These are phyloP conservation scores for Pulveroboletus sp. DNA, from an alignment of 768 basidiomycete species.

Conservation along the genomic window DNA sequence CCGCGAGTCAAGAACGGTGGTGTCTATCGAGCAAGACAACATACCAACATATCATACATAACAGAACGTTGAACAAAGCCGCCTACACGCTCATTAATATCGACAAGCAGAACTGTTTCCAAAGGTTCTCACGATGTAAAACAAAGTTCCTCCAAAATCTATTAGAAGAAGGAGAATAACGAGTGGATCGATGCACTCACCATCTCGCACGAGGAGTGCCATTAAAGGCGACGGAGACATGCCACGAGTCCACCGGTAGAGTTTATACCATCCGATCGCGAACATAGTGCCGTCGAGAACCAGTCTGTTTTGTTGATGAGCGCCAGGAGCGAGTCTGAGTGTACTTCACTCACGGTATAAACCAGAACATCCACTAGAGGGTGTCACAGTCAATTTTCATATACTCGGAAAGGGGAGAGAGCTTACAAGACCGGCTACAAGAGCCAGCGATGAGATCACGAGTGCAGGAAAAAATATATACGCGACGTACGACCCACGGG, in stretches of 20 bases:
- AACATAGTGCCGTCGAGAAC: background rate
- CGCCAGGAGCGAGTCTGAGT: no score
- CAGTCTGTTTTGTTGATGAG: background rate
- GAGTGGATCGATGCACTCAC: constrained; percentile 4
- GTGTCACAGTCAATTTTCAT: background rate
- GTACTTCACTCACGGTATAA: background rate
- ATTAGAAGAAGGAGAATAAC: background rate
- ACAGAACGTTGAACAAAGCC: background rate
- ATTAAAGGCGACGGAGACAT: background rate
- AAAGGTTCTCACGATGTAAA: background rate
- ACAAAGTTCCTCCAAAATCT: background rate
- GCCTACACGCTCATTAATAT: background rate
- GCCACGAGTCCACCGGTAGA: background rate
- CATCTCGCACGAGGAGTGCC: constrained; percentile 4
- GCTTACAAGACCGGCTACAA: constrained; percentile 10
- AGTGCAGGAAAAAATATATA: background rate
- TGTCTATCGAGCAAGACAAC: background rate
- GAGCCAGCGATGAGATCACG: background rate
- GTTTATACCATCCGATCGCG: background rate
- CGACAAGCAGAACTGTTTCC: no score
- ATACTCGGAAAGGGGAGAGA: background rate
- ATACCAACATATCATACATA: background rate
- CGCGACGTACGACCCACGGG: constrained; percentile 9
- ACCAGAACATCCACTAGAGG: constrained; percentile 1
- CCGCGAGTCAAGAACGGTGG: background rate